Evolutionary conservation across 2,329 filamentous ascomycete species (phyloP), one percentile per base, ranked within the genome.

Genomic region (Fusarium nodosum): DNA sequence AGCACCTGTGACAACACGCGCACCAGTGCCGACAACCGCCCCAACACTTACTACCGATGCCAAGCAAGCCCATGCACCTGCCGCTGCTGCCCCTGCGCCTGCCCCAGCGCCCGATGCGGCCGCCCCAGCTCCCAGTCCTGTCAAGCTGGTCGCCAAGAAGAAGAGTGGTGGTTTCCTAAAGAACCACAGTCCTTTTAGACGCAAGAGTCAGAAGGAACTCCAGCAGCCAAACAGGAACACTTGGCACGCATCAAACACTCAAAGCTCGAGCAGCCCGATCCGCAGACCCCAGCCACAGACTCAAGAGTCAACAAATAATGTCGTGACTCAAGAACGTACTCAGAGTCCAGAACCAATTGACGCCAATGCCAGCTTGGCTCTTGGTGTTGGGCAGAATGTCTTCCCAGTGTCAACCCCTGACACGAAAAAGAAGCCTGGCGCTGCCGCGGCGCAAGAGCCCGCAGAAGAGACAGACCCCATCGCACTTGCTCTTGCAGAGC

Each of bases 301-400:
- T 26, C 78, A 77, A 56, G 79, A 81, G 20, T 61, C 77, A 10
- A 77, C 79, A 55, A 81, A 41, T 11, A 52, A 75, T 55, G 66
- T 82, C 56, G 74, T 79, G 53, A 75, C 79, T 16, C 72, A 79
- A 12, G 82, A 85, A 39, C 81, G 84, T 18, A 82, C 83, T 11
- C 81, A 82, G 16, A 97, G 93, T 74, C 93, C 93, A 5, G 93
- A 97, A 55, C 92, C 92, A 2, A 94, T 96, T 38, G 96, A 97
- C 76, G 94, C 95, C 58, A 91, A 96, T 66, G 94, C 95, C 39
- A 97, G 92, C 77, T 90, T 98, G 74, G 95, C 97, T 65, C 85
- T 99, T 30, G 97, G 97, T 74, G 88, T 99, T 56, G 96, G 96
- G 10, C 93, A 97, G 74, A 99, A 99, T 74, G 93, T 99, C 13